Evolutionary conservation across 176 grass and related monocot species (phyloP).

Genomic region (Ampelocalamus luodianensis): DNA sequence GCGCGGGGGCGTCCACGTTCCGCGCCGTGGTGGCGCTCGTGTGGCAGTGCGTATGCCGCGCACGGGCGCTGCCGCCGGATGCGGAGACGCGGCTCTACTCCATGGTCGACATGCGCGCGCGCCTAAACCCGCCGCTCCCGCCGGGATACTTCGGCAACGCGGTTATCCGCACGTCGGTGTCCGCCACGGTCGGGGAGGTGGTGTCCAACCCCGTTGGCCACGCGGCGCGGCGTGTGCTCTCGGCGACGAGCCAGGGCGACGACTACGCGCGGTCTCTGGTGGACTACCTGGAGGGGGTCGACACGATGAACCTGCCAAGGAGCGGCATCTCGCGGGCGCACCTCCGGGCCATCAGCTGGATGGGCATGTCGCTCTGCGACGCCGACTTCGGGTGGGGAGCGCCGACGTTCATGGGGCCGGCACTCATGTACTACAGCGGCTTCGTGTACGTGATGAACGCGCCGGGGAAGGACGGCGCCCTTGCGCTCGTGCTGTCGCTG

Average conservation of each 20-base stretch:
- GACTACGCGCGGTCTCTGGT: conserved; percentile 61
- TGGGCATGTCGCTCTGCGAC: conserved; percentile 60
- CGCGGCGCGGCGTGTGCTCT: conserved; percentile 29
- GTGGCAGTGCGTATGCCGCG: conserved; percentile 68
- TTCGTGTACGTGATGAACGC: conserved; percentile 71
- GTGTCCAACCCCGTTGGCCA: conserved; percentile 35
- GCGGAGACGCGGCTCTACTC: conserved; percentile 62
- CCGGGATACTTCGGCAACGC: conserved; percentile 67
- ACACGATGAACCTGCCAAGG: conserved; percentile 45
- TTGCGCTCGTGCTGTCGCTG: conserved; percentile 58
- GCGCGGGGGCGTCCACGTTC: conserved; percentile 61
- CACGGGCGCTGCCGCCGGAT: conserved; percentile 34
- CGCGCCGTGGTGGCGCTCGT: conserved; percentile 61
- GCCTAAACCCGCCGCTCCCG: conserved; percentile 57
- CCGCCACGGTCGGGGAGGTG: conserved; percentile 48
- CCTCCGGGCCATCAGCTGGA: conserved; percentile 69
- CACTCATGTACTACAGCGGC: conserved; percentile 57
- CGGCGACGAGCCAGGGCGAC: conserved; percentile 54
- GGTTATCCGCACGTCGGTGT: conserved; percentile 60
- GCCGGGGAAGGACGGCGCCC: conserved; percentile 47
- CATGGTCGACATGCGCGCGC: conserved; percentile 69
- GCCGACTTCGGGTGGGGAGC: conserved; percentile 73
- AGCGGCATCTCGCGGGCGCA: conserved; percentile 42
- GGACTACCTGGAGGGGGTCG: conserved; percentile 55
- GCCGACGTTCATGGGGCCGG: conserved; percentile 53